These are phyloP conservation scores for Phytophthora citricola DNA, from an alignment of 352 stramenopile species.

Conservation along the genomic window DNA sequence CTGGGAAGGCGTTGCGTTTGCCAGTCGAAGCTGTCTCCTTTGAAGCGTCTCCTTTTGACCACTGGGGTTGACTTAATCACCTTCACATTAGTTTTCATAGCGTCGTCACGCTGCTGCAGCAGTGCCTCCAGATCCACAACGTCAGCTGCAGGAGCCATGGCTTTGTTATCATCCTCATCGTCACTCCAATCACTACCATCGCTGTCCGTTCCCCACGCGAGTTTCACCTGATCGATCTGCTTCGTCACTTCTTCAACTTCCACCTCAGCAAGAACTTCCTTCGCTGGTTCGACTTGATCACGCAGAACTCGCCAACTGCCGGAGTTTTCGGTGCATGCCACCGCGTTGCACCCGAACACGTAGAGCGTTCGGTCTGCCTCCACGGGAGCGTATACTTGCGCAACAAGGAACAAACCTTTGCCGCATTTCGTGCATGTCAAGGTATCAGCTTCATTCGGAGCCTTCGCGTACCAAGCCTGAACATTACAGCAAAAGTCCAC, in stretches of 20 bases:
- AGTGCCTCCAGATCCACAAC: conserved; percentile 69
- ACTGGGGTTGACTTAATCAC: conserved; percentile 9
- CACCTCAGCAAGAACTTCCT: conserved; percentile 1
- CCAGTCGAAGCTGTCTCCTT: conserved; percentile 5
- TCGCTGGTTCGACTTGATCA: conserved; percentile 47
- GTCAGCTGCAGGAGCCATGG: conserved; percentile 18
- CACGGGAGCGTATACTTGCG: conserved; percentile 83
- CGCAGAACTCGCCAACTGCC: conserved; percentile 82
- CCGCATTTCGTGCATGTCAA: conserved; percentile 70
- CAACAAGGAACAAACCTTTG: conserved; percentile 69
- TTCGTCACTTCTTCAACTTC: conserved; percentile 23
- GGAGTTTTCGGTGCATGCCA: conserved; percentile 63
- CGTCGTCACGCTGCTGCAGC: conserved; percentile 74
- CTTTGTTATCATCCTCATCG: conserved; percentile 46
- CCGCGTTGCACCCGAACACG: conserved; percentile 86
- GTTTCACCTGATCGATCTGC: conserved; percentile 27
- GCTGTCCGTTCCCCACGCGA: conserved; percentile 48
- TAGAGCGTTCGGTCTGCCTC: conserved; percentile 80
- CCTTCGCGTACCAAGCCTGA: conserved; percentile 64
- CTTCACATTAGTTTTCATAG: conserved; percentile 44
- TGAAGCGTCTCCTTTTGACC: conserved; percentile 4
- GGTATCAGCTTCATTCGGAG: conserved; percentile 42
- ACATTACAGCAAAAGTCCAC: conserved; percentile 1
- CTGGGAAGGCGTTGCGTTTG: conserved; percentile 52
- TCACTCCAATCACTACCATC: conserved; percentile 84